Evolutionary conservation across 306 rosid species (phyloP).

Genomic region (Vicia faba): DNA sequence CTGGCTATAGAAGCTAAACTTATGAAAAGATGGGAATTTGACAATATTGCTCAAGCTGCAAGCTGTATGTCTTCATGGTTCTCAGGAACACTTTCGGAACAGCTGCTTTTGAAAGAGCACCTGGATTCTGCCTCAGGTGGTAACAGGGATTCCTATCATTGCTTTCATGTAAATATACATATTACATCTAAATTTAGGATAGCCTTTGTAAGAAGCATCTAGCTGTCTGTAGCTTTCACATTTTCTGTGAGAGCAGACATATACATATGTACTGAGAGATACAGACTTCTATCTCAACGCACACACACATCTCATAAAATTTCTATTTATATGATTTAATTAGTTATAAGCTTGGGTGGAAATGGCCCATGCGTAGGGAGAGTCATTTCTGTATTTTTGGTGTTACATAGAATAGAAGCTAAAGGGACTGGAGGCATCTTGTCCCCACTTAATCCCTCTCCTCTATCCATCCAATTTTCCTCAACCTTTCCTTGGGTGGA

Average conservation of each 20-base stretch:
- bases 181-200: constrained; percentile 18
- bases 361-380: not conserved
- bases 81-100: constrained; percentile 70
- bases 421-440: constrained; percentile 18
- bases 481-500: not conserved
- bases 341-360: constrained; percentile 18
- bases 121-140: constrained; percentile 73
- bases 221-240: constrained; percentile 1
- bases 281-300: not conserved
- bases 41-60: constrained; percentile 84
- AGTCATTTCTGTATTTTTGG: constrained; percentile 16
- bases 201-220: constrained; percentile 30
- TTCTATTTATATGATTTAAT: constrained; percentile 21
- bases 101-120: constrained; percentile 60
- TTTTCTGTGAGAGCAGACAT: constrained; percentile 22
- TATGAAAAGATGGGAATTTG: constrained; percentile 98
- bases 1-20: constrained; percentile 75
- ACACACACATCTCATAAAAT: constrained; percentile 21
- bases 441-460: constrained; percentile 6
- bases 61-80: constrained; percentile 80
- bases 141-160: constrained; percentile 31
- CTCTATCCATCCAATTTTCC: not conserved
- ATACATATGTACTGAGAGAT: constrained; percentile 16
- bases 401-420: constrained; percentile 11
- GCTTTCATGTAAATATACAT: constrained; percentile 33